These are phyloP conservation scores for Talaromyces atroroseus DNA, from an alignment of 2,329 filamentous ascomycete species.

Conservation along the genomic window DNA sequence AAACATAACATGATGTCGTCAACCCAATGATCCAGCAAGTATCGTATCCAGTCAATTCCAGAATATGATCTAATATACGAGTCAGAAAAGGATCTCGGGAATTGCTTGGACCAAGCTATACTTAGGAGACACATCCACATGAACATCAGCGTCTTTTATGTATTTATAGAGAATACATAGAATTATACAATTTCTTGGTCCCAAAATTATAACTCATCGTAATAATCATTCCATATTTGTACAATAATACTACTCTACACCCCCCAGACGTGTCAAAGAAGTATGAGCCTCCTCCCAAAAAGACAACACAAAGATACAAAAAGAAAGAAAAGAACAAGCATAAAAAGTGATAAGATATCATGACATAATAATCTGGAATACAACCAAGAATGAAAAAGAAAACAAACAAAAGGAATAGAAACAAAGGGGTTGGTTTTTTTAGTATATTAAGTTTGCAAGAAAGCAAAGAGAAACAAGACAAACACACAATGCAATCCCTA, in stretches of 20 bases:
- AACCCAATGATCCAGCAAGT: no score
- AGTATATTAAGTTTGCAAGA: background rate
- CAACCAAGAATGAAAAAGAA: background rate
- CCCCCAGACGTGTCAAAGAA: background rate
- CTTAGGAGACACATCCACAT: no score
- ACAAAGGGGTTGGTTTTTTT: background rate
- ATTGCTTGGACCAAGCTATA: no score
- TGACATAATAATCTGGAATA: background rate
- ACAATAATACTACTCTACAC: background rate
- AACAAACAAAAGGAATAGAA: slow-evolving; percentile 1
- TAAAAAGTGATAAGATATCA: background rate
- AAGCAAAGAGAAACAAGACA: background rate
- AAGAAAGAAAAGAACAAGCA: background rate
- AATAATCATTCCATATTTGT: background rate
- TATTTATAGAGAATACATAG: no score
- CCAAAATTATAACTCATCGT: no score
- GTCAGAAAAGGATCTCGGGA: no score
- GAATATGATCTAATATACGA: no score
- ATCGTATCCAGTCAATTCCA: no score
- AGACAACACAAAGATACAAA: background rate
- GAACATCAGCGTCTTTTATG: no score
- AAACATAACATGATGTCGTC: no score
- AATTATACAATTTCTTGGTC: no score
- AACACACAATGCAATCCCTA: background rate
- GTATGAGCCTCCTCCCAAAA: background rate